phyloP scores from a whole-genome alignment of 1,284 basidiomycete genomes.

The Meripilus lineatus region DNA sequence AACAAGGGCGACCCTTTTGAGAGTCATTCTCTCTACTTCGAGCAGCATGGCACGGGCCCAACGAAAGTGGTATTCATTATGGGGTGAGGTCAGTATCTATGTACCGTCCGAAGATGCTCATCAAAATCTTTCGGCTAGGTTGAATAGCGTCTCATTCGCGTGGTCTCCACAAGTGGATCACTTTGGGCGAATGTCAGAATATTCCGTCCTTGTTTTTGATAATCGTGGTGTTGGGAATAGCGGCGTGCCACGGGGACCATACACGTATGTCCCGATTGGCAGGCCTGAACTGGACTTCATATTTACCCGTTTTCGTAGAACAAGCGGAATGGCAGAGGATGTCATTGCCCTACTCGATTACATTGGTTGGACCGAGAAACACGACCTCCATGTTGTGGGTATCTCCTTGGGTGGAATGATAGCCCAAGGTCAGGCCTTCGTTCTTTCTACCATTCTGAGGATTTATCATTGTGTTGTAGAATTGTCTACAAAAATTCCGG shows the following conservation, averaged over 20 bases:
- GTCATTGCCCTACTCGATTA: conserved; percentile 64
- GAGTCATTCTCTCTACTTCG: conserved; percentile 73
- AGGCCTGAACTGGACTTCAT: too few relatives aligned
- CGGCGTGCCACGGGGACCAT: conserved; percentile 65
- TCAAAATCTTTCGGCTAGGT: conserved; percentile 22
- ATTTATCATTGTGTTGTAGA: conserved; percentile 39
- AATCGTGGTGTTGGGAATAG: conserved; percentile 86
- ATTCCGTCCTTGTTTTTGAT: conserved; percentile 77
- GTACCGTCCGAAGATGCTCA: not conserved
- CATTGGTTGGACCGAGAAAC: conserved; percentile 64
- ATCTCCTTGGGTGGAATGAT: conserved; percentile 87
- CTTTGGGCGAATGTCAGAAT: conserved; percentile 44
- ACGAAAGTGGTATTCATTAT: conserved; percentile 69
- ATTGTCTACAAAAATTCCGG: conserved; percentile 60
- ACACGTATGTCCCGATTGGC: conserved; percentile 38
- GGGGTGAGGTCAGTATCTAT: conserved; percentile 37
- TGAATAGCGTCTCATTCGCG: conserved; percentile 59
- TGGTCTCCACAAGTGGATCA: conserved; percentile 60
- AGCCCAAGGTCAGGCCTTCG: conserved; percentile 52
- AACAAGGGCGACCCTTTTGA: conserved; percentile 46
- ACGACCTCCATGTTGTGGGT: conserved; percentile 71
- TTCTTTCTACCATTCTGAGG: not conserved
- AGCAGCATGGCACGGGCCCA: conserved; percentile 64
- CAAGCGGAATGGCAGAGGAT: conserved; percentile 78
- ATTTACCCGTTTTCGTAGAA: conserved; percentile 39